Base-by-base conservation (phyloP, 176 grass and related monocot species). In the Echinochloa phyllopogon region DNA sequence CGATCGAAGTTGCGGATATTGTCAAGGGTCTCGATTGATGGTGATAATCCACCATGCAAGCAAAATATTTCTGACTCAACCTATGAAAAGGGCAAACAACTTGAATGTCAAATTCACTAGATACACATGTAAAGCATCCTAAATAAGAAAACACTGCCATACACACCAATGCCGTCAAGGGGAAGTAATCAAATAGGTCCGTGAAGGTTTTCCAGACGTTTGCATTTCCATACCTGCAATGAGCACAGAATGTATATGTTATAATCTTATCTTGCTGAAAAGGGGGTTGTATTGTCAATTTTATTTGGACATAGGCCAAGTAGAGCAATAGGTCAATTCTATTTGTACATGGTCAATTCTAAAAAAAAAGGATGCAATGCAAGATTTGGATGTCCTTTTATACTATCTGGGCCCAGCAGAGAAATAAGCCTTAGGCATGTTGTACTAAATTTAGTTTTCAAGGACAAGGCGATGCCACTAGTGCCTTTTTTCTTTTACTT, bases 171-270 rank as follows among this genome's bases (percentile, higher is more conserved):
- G 96, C 93, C 2, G 96, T 98, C 87, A 98, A 81, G 4, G 96
- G 96, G 75, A 98, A 95, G 82, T 95, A 98, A 84, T 98, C 96
- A 61, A 98, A 98, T 8, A 98, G 87, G 74, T 98, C 96, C 18
- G 96, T 98, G 67, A 98, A 98, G 39, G 87, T 98, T 94, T 98
- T 98, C 96, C 96, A 98, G 27, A 98, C 96, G 42, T 93, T 98
- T 79, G 96, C 96, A 39, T 90, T 98, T 45, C 96, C 93, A 42
- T 98, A 98, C 90, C 96, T 98, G 89, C 61, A 82, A 90, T 56
- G 20, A 87, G 23, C 16, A 52, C 39, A 55, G 2, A 9, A 72
- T 63, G 42, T 6, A 15, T 65, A 10, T 65, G 25, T 72, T 11
- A 2, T 27, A 64, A 82, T 6, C 49, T 64, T 17, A 57, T 57